Evolutionary conservation across 352 stramenopile genomes (phyloP).

Genomic region (Globisporangium spinosum): DNA sequence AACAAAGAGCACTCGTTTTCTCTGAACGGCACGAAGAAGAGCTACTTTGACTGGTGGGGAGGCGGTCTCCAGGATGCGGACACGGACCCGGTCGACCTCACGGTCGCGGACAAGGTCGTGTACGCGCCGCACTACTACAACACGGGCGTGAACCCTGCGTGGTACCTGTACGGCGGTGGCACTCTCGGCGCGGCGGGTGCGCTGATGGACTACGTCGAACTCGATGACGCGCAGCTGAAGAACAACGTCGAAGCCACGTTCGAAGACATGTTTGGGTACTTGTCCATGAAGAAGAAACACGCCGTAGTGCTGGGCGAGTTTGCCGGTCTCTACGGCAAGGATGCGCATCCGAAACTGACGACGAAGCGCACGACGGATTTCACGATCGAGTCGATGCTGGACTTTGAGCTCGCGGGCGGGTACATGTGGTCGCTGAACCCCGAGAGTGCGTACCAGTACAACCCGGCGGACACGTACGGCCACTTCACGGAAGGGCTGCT

Average conservation of each 20-base stretch:
- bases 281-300: conserved; percentile 37
- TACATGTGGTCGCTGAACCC: conserved; percentile 84
- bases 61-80: conserved; percentile 48
- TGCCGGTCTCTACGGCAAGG: conserved; percentile 59
- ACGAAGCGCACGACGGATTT: conserved; percentile 66
- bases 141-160: conserved; percentile 55
- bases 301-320: conserved; percentile 70
- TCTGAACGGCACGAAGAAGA: conserved; percentile 27
- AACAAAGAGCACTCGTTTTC: conserved; percentile 46
- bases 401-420: conserved; percentile 48
- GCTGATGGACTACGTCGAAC: conserved; percentile 38
- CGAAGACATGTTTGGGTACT: conserved; percentile 70
- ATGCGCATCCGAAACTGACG: conserved; percentile 43
- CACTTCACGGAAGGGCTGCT: conserved; percentile 64
- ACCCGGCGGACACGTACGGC: conserved; percentile 57
- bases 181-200: conserved; percentile 24
- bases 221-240: conserved; percentile 49
- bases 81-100: conserved; percentile 34
- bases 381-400: conserved; percentile 59
- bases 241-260: conserved; percentile 61
- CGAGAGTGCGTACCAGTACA: conserved; percentile 74
- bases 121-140: conserved; percentile 81
- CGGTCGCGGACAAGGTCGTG: conserved; percentile 53
- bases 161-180: conserved; percentile 60
- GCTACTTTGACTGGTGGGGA: conserved; percentile 73